phyloP scores from a whole-genome alignment of 202 grass and related monocot genomes.

The Carex arenaria region DNA sequence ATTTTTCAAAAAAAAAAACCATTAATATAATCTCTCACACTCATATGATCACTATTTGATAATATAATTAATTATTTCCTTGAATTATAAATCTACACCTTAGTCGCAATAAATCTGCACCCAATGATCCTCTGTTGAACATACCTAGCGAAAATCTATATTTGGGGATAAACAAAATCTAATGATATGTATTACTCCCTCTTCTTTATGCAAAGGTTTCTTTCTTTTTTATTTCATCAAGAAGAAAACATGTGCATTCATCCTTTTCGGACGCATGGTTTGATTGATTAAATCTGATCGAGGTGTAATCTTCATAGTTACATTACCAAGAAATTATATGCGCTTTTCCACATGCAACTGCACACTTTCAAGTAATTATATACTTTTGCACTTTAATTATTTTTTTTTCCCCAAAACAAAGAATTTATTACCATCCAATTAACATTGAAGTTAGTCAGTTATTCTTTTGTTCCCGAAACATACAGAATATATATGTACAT shows the following conservation, averaged over 20 bases:
- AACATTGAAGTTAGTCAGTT: neutral
- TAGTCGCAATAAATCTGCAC: neutral
- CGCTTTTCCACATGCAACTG: conserved; percentile 15
- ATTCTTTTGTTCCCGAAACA: too few relatives aligned
- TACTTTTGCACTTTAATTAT: neutral
- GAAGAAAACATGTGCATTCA: neutral
- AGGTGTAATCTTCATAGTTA: conserved; percentile 18
- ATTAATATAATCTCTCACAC: too few relatives aligned
- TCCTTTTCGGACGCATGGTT: neutral
- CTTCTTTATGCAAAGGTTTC: neutral
- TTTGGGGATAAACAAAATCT: conserved; percentile 19
- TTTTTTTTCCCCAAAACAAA: neutral
- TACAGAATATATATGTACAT: too few relatives aligned
- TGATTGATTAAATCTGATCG: neutral
- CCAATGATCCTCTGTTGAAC: neutral
- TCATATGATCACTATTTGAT: neutral
- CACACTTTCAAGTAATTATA: neutral
- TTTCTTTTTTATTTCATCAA: conserved; percentile 2
- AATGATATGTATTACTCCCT: neutral
- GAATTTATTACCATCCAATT: neutral
- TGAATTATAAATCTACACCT: neutral
- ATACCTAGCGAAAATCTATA: neutral
- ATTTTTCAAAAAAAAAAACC: too few relatives aligned
- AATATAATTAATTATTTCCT: neutral
- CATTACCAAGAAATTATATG: conserved; percentile 23